Percentiles rank a stretch among this genome's conserved stretches.
Conservation (phyloP, 345 rosid species). For the Gossypium turneri region DNA sequence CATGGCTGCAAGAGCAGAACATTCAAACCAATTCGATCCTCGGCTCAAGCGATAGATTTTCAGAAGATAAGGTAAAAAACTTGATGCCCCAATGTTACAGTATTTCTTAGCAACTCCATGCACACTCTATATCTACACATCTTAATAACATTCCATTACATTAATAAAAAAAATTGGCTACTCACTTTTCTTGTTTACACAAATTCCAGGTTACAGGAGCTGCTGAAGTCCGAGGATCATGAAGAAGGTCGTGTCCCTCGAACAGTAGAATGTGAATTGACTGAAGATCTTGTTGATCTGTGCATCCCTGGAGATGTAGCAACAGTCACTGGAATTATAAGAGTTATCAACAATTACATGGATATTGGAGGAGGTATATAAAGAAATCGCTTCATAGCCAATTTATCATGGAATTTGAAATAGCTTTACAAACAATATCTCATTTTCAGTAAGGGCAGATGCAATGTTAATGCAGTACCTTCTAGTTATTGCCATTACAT, state of each 20-base stretch:
- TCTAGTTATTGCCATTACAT: background rate
- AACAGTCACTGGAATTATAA: conserved; percentile 89
- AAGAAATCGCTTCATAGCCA: background rate
- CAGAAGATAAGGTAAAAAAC: conserved; percentile 77
- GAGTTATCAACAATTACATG: conserved; percentile 79
- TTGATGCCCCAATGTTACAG: background rate
- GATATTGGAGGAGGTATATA: conserved; percentile 93
- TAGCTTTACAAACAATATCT: background rate
- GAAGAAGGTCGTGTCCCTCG: conserved; percentile 99
- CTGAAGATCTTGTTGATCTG: conserved; percentile 79
- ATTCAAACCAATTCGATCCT: conserved; percentile 70
- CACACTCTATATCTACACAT: background rate
- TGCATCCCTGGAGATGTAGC: conserved; percentile 99
- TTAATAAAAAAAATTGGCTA: background rate
- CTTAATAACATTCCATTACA: background rate
- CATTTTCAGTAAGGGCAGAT: background rate
- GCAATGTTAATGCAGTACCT: background rate
- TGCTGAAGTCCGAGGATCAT: conserved; percentile 69
- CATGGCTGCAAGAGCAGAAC: conserved; percentile 85
- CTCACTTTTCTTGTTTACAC: conserved; percentile 10
- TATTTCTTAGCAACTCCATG: background rate
- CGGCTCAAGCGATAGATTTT: conserved; percentile 74
- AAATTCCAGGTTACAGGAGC: conserved; percentile 67
- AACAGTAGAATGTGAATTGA: conserved; percentile 93
- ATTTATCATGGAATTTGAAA: background rate